phyloP scores from a whole-genome alignment of 2,329 filamentous ascomycete genomes.

The Colletotrichum shisoi region DNA sequence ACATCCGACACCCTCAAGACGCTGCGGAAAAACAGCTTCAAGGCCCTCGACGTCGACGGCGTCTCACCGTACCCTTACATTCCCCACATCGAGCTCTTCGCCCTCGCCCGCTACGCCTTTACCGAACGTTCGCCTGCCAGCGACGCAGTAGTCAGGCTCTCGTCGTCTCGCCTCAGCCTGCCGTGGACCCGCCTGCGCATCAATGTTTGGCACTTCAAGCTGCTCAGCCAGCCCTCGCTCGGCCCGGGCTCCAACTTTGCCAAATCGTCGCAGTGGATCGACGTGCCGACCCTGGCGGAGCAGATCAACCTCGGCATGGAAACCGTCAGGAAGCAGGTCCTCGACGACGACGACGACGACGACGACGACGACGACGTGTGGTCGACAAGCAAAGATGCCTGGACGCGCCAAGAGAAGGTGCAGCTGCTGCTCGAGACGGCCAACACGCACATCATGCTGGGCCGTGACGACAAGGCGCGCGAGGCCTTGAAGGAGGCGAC shows the following conservation, averaged over 20 bases:
- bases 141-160: conserved; percentile 43
- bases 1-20: conserved; percentile 14
- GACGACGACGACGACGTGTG: conserved; percentile 48
- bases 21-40: conserved; percentile 55
- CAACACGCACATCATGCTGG: conserved; percentile 83
- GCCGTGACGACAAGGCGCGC: conserved; percentile 77
- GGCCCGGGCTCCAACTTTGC: conserved; percentile 64
- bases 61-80: conserved; percentile 86
- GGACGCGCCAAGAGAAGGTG: conserved; percentile 62
- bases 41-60: conserved; percentile 78
- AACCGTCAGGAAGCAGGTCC: conserved; percentile 52
- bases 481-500: conserved; percentile 75
- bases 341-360: conserved; percentile 45
- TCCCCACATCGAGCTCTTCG: conserved; percentile 83
- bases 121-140: conserved; percentile 42
- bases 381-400: conserved; percentile 48
- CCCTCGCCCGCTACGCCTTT: conserved; percentile 68
- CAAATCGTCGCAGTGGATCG: conserved; percentile 66
- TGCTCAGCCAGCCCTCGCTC: conserved; percentile 65
- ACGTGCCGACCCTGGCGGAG: conserved; percentile 64
- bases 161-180: conserved; percentile 54
- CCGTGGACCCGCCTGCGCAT: conserved; percentile 74
- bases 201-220: conserved; percentile 73
- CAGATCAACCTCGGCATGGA: conserved; percentile 55
- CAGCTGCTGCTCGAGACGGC: conserved; percentile 83